Evolutionary conservation across 805 yeast genomes (phyloP).

Genomic region (Saccharomycopsis capsularis): DNA sequence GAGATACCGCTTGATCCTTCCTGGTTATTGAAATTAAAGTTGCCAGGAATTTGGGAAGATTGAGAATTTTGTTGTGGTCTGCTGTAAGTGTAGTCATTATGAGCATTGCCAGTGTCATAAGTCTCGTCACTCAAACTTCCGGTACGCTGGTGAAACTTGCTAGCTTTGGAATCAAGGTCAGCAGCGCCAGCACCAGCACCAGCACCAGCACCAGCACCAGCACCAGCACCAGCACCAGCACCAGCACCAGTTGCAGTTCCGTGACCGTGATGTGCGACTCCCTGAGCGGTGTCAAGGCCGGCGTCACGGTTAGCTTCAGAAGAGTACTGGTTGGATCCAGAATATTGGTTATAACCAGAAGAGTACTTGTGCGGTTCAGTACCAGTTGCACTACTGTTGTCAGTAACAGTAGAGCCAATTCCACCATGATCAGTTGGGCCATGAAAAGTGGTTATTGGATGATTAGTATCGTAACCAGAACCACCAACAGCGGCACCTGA

Average conservation of each 20-base stretch:
- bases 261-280: not conserved
- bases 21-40: not conserved
- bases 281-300: not conserved
- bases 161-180: not conserved
- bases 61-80: not conserved
- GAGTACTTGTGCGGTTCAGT: no score
- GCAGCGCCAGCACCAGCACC: not conserved
- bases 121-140: constrained; percentile 4
- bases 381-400: not conserved
- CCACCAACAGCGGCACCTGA: not conserved
- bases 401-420: not conserved
- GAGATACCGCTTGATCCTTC: not conserved
- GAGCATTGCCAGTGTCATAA: not conserved
- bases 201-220: not conserved
- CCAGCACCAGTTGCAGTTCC: not conserved
- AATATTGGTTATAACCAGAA: no score
- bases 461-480: not conserved
- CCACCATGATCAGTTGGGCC: not conserved
- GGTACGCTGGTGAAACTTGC: not conserved
- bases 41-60: not conserved
- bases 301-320: no score
- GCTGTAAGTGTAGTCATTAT: not conserved
- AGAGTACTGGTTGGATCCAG: no score
- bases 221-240: not conserved
- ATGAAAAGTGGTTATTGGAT: not conserved